Percentiles rank a stretch among this genome's conserved stretches.
These are phyloP conservation scores for Yamadazyma diddensiae DNA, from an alignment of 1,139 yeast species.

Conservation along the genomic window DNA sequence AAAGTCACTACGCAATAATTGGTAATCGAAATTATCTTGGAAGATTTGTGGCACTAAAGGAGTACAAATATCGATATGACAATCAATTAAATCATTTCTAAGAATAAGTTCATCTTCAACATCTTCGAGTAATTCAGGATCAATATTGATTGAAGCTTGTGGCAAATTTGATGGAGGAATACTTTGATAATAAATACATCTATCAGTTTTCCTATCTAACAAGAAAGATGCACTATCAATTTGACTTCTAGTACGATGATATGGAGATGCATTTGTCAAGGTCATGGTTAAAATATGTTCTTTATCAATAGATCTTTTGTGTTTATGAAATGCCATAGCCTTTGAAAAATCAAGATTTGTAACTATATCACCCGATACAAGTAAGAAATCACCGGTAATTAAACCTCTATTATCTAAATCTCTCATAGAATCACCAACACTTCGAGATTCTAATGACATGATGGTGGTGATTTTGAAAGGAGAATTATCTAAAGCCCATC, in stretches of 20 bases:
- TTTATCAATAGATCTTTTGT: conserved; percentile 69
- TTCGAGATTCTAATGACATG: conserved; percentile 82
- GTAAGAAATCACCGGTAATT: conserved; percentile 82
- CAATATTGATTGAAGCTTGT: conserved; percentile 60
- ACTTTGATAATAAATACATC: conserved; percentile 81
- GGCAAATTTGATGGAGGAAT: conserved; percentile 62
- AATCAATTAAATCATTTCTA: conserved; percentile 91
- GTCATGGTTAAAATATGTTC: conserved; percentile 96
- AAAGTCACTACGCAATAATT: conserved; percentile 79
- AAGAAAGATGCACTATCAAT: conserved; percentile 84
- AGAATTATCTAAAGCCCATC: conserved; percentile 68
- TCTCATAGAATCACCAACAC: conserved; percentile 97
- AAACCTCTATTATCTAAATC: conserved; percentile 89
- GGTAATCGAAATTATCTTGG: conserved; percentile 95
- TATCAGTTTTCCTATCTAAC: conserved; percentile 65
- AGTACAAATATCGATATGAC: conserved; percentile 93
- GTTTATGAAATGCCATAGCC: conserved; percentile 70
- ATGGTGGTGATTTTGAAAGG: conserved; percentile 80
- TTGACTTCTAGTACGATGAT: conserved; percentile 76
- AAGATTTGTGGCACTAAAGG: conserved; percentile 94
- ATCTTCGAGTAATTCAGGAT: conserved; percentile 78
- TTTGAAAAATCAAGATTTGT: conserved; percentile 80
- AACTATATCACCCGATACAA: conserved; percentile 92
- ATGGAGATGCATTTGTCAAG: conserved; percentile 78
- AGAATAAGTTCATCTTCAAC: conserved; percentile 70